Evolutionary conservation across 2,329 filamentous ascomycete species (phyloP), one percentile per base, ranked within the genome.

Genomic region (Diaporthe destruens): DNA sequence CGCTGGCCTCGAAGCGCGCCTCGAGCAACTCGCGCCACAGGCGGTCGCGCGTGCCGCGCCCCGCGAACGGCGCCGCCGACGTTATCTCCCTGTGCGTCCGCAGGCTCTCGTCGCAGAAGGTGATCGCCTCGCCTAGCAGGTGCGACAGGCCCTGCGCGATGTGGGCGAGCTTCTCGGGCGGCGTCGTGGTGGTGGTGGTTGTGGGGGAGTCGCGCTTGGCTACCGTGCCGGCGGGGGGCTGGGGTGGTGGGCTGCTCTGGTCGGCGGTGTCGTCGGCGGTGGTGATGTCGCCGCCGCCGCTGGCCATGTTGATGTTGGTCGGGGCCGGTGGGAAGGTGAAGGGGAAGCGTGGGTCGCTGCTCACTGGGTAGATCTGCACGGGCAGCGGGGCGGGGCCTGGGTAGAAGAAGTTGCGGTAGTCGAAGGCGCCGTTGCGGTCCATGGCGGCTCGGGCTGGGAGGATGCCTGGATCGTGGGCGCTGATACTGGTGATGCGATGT

Each of bases 81-180:
- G 84, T 83, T 69, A 80, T 76, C 6, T 73, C 66, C 65, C 80
- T 74, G 76, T 87, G 87, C 42, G 83, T 83, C 3, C 79, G 75
- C 66, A 69, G 49, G 34, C 63, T 59, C 4, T 32, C 55, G 11
- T 57, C 53, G 63, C 34, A 74, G 59, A 74, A 73, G 7, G 11
- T 2, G 6, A 59, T 69, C 12, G 71, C 71, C 47, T 71, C 68
- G n/a, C n/a, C 20, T 36, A 74, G 63, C 1, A 68, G 68, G 56
- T 65, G 49, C 12, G 61, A 53, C 16, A 73, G 68, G 7, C 66
- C 49, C 32, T 73, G 67, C 6, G 71, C 18, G 32, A 57, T 55
- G 23, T 56, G 39, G 5, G 66, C 44, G 32, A 73, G 65, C 51
- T 59, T 59, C 16, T 51, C 65, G 8, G 70, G 71, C 47, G 36